Evolutionary conservation across 192 early-diverging fungal species (phyloP).

Genomic region (Rhizoclosmatium globosum): DNA sequence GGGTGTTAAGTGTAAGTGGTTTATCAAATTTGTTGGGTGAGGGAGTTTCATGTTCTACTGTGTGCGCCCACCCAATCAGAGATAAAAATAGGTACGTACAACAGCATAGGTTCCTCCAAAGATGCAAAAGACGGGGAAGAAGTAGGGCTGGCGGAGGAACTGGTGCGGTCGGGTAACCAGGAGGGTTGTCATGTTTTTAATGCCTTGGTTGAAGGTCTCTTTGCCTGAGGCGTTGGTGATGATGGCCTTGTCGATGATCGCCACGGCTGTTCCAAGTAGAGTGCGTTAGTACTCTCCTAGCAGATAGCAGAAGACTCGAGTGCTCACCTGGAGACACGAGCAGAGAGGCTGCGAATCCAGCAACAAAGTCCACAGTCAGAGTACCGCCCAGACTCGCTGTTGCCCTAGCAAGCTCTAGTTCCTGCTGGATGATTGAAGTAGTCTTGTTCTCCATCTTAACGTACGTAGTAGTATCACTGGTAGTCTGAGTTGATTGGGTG

Average conservation of each 20-base stretch:
- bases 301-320: background rate
- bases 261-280: conserved; percentile 37
- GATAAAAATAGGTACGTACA: conserved; percentile 22
- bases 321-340: conserved; percentile 15
- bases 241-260: conserved; percentile 58
- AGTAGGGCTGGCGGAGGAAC: conserved; percentile 46
- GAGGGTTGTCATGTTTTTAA: conserved; percentile 24
- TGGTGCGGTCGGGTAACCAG: conserved; percentile 37
- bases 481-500: too few species aligned
- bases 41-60: background rate
- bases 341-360: conserved; percentile 16
- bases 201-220: conserved; percentile 26
- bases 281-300: background rate
- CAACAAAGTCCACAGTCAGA: conserved; percentile 3
- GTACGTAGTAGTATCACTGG: too few species aligned
- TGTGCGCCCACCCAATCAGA: background rate
- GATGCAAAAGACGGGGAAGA: conserved; percentile 44
- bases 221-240: conserved; percentile 52
- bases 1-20: background rate
- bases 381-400: background rate
- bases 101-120: conserved; percentile 48
- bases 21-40: background rate
- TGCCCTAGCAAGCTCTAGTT: too few species aligned
- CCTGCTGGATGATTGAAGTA: too few species aligned
- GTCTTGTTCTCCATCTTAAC: too few species aligned